Conservation (phyloP, 441 rosid species). For the Dalechampia spathulata region DNA sequence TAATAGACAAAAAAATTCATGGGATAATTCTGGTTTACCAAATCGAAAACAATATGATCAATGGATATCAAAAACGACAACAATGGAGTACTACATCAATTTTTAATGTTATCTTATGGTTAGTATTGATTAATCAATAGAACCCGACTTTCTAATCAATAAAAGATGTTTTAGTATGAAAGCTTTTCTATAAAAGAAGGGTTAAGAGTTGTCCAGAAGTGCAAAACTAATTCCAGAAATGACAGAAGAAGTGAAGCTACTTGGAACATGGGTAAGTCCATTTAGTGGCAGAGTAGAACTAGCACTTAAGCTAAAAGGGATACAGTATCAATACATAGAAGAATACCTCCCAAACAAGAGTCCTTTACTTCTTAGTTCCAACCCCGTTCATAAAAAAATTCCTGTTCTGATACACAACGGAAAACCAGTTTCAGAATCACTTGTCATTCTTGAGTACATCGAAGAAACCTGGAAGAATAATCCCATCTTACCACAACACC, state of each 20-base stretch:
- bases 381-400: slow-evolving; percentile 1
- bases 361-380: neutral
- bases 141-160: too few relatives aligned
- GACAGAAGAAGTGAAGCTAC: slow-evolving; percentile 31
- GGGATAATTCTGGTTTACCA: too few relatives aligned
- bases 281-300: slow-evolving; percentile 26
- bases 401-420: neutral
- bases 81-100: too few relatives aligned
- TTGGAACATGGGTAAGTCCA: slow-evolving; percentile 36
- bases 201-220: too few relatives aligned
- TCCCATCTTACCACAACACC: slow-evolving; percentile 6
- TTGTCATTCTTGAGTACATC: slow-evolving; percentile 11
- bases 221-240: neutral
- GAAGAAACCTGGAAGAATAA: slow-evolving; percentile 9
- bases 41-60: too few relatives aligned
- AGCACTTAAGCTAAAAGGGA: slow-evolving; percentile 20
- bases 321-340: slow-evolving; percentile 11
- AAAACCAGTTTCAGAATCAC: slow-evolving; percentile 8
- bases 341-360: slow-evolving; percentile 8
- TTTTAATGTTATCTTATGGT: too few relatives aligned
- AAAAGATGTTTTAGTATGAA: too few relatives aligned
- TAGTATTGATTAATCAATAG: too few relatives aligned
- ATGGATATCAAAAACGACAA: too few relatives aligned
- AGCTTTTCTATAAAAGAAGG: too few relatives aligned
- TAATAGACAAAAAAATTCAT: too few relatives aligned